Base-by-base conservation (phyloP, 1,284 basidiomycete species). In the Naganishia cerealis region DNA sequence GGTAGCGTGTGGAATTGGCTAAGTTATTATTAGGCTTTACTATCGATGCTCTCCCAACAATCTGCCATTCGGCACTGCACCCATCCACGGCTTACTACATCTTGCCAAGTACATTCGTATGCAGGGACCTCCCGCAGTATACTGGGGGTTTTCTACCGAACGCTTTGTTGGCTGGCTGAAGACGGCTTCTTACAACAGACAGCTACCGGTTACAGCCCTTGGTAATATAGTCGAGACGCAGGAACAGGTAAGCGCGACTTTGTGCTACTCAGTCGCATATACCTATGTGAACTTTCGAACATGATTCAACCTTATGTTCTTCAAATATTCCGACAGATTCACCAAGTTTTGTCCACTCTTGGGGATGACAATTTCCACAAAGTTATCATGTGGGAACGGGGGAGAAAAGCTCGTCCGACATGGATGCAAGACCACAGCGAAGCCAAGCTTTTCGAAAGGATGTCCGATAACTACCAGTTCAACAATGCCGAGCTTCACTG, bases 51-150 rank as follows among this genome's bases (percentile, higher is more conserved):
- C 3, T 7, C 33, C 29, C 7, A 8, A 13, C 7, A 7, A 57
- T n/a, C 29, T 57, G 29, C 55, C 55, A 1, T 57, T 38, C 33
- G 38, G 55, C 36, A 57, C 55, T 3, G 29, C 55, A n/a, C n/a
- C n/a, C n/a, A n/a, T 5, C 55, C 36, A 6, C 3, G 12, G 10
- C 36, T 15, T n/a, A n/a, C n/a, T n/a, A n/a, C n/a, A n/a, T n/a
- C n/a, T n/a, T n/a, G n/a, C n/a, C n/a, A n/a, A n/a, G n/a, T n/a
- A n/a, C n/a, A n/a, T n/a, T n/a, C n/a, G n/a, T n/a, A n/a, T n/a
- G n/a, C 29, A 36, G n/a, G 55, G 55, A 1, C 55, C 36, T 1
- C 33, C 33, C 2, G 38, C 36, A 9, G 18, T 12, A 18, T 38
- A 3, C 6, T 57, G 36, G 36, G 38, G 55, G 3, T 57, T 57